These are phyloP conservation scores for Chromera velia DNA, from an alignment of 73 alveolate species.

Conservation along the genomic window DNA sequence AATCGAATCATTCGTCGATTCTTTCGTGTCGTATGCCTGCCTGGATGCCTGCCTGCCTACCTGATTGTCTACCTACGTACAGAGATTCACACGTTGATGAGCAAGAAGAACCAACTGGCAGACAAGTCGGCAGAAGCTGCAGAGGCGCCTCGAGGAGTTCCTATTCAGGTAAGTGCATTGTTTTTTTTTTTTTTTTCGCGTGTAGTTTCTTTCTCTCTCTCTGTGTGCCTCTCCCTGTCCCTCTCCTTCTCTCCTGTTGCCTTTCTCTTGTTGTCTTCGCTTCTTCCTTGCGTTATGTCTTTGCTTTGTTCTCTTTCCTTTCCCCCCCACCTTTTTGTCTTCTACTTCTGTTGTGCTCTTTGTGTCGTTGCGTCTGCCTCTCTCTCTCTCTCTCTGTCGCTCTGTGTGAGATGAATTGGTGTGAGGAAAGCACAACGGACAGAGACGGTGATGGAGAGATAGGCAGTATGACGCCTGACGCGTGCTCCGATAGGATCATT, in stretches of 20 bases:
- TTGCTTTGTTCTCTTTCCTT: too few species aligned
- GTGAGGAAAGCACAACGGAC: not conserved
- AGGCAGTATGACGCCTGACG: not conserved
- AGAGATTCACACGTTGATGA: not conserved
- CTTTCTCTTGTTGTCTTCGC: not conserved
- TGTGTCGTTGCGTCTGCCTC: not conserved
- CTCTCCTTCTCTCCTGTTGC: not conserved
- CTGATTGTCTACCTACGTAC: not conserved
- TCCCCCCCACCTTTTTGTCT: too few species aligned
- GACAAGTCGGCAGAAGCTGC: not conserved
- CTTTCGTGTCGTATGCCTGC: not conserved
- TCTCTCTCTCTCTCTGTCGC: not conserved
- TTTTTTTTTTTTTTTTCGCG: too few species aligned
- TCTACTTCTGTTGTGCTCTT: too few species aligned
- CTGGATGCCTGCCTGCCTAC: not conserved
- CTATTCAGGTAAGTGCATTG: not conserved
- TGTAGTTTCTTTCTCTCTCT: not conserved
- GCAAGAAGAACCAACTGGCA: not conserved
- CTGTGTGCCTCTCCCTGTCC: not conserved
- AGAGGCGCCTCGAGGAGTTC: not conserved
- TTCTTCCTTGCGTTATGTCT: not conserved
- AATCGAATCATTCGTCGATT: too few species aligned
- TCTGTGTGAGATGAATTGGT: not conserved
- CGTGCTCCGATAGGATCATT: too few species aligned
- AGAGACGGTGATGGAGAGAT: not conserved